phyloP scores from a whole-genome alignment of 2,329 filamentous ascomycete genomes.

The Pyricularia sp. region DNA sequence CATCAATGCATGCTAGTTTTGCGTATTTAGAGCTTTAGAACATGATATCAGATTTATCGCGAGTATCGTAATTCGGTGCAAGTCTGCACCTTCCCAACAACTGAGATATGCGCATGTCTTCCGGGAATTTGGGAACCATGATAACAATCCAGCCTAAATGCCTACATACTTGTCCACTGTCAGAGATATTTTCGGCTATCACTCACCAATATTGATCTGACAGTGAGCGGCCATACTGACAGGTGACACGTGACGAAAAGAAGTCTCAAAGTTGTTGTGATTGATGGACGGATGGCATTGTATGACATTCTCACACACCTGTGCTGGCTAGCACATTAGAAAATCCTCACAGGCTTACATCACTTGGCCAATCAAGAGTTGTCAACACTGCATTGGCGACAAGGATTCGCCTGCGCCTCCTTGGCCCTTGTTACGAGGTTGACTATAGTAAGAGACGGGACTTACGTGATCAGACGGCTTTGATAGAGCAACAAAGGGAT shows the following conservation, averaged over 20 bases:
- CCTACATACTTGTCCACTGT: not conserved
- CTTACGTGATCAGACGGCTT: not conserved
- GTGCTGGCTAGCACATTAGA: not conserved
- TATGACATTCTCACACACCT: not conserved
- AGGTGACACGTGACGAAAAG: not conserved
- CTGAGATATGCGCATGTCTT: too few relatives aligned
- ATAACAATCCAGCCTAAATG: not conserved
- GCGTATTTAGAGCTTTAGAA: not conserved
- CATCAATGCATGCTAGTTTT: not conserved
- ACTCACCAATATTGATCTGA: not conserved
- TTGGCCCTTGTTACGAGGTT: not conserved
- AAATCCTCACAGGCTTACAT: not conserved
- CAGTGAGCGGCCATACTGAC: too few relatives aligned
- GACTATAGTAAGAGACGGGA: not conserved
- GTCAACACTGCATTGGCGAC: not conserved
- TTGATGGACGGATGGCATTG: not conserved
- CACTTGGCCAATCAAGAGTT: not conserved
- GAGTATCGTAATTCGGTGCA: not conserved
- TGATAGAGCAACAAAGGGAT: not conserved
- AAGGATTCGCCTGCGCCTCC: not conserved
- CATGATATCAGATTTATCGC: not conserved
- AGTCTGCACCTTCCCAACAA: too few relatives aligned
- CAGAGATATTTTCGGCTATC: not conserved
- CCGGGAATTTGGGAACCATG: too few relatives aligned
- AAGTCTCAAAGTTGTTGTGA: not conserved